Percentiles rank a stretch among this genome's conserved stretches.
phyloP scores from a whole-genome alignment of 2,329 filamentous ascomycete species.

The Phialophora expanda region DNA sequence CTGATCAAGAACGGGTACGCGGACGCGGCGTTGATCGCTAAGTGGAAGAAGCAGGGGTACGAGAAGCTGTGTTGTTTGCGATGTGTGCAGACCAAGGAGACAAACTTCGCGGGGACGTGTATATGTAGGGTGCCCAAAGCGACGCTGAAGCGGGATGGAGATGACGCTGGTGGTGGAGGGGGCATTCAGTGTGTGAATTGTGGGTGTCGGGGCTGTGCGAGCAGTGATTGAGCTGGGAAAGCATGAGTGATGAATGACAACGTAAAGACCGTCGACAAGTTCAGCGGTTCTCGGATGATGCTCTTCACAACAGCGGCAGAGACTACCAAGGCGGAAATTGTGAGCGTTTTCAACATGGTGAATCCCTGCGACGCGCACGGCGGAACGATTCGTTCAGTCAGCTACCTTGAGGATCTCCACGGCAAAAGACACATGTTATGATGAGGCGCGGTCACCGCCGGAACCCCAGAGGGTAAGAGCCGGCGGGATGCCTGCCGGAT shows the following conservation, averaged over 20 bases:
- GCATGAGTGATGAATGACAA: not conserved
- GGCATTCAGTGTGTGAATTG: slow-evolving; percentile 82
- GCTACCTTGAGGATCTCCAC: not conserved
- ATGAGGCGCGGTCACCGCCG: not conserved
- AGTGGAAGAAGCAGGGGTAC: slow-evolving; percentile 99
- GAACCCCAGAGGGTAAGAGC: not conserved
- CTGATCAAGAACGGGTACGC: slow-evolving; percentile 95
- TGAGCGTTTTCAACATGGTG: not conserved
- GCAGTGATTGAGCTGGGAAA: slow-evolving; percentile 66
- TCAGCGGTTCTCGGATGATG: not conserved
- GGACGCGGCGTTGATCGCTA: slow-evolving; percentile 92
- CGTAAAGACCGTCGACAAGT: not conserved
- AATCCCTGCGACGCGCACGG: not conserved
- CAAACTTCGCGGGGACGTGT: slow-evolving; percentile 96
- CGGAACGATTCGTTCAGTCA: not conserved
- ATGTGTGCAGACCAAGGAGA: slow-evolving; percentile 99
- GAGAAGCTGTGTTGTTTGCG: slow-evolving; percentile 97
- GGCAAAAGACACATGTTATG: not conserved
- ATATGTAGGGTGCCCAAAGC: slow-evolving; percentile 93
- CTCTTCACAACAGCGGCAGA: not conserved
- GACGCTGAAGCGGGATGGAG: slow-evolving; percentile 77
- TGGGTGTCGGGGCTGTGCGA: slow-evolving; percentile 88
- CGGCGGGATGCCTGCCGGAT: not conserved
- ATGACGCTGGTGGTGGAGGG: slow-evolving; percentile 27
- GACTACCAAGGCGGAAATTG: not conserved